These are phyloP conservation scores for Ophiocordyceps camponoti-saundersi DNA, from an alignment of 2,329 filamentous ascomycete genomes.

Conservation along the genomic window DNA sequence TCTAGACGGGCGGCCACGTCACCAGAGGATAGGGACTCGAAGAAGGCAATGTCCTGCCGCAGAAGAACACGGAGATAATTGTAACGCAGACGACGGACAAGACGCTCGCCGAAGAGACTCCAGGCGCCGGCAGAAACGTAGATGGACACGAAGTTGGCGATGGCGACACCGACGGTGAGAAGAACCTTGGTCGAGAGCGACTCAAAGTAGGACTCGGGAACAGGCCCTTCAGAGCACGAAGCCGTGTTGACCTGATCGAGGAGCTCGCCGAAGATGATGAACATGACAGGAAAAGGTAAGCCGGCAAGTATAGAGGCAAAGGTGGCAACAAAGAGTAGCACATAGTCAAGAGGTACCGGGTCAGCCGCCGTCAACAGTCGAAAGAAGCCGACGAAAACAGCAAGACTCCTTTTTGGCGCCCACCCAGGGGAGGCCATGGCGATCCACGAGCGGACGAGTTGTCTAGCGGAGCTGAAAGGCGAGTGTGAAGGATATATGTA, in stretches of 20 bases:
- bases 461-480: no score
- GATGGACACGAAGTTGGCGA: constrained; percentile 44
- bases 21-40: constrained; percentile 44
- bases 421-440: not conserved
- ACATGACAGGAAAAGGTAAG: constrained; percentile 45
- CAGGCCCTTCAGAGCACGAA: constrained; percentile 20
- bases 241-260: constrained; percentile 42
- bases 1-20: constrained; percentile 48
- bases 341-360: constrained; percentile 23
- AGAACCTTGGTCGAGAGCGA: constrained; percentile 40
- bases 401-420: not conserved
- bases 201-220: constrained; percentile 7
- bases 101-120: constrained; percentile 44
- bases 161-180: constrained; percentile 43
- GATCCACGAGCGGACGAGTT: not conserved
- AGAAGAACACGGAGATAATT: constrained; percentile 41
- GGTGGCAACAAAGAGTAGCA: constrained; percentile 23
- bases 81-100: constrained; percentile 45
- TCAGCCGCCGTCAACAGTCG: constrained; percentile 26
- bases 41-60: constrained; percentile 44
- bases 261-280: constrained; percentile 46
- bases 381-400: constrained; percentile 16
- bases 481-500: no score
- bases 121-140: constrained; percentile 48
- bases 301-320: constrained; percentile 37